Percentiles rank a stretch among this genome's conserved stretches.
These are phyloP conservation scores for Aspergillus taichungensis DNA, from an alignment of 495 filamentous ascomycete genomes.

Conservation along the genomic window DNA sequence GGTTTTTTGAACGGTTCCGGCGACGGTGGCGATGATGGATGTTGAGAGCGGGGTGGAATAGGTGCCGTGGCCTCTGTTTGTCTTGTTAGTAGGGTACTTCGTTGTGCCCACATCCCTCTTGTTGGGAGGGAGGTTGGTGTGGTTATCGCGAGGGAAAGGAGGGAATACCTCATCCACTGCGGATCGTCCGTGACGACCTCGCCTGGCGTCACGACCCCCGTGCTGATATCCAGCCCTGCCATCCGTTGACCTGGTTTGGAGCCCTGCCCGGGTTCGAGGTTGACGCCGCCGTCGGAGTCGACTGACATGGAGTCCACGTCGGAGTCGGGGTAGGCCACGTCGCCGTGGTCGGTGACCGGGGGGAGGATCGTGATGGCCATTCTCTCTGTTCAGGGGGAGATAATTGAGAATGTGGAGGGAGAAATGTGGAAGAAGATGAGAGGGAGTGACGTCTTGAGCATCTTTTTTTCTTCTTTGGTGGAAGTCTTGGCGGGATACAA, in stretches of 20 bases:
- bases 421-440: background rate
- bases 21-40: slow-evolving; percentile 75
- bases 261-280: slow-evolving; percentile 32
- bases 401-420: background rate
- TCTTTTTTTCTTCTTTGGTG: no score
- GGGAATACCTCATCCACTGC: slow-evolving; percentile 85
- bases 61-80: slow-evolving; percentile 69
- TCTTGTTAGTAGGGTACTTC: no score
- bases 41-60: slow-evolving; percentile 50
- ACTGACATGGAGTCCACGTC: slow-evolving; percentile 39
- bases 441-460: background rate
- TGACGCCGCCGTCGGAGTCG: slow-evolving; percentile 55
- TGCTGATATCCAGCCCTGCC: slow-evolving; percentile 19
- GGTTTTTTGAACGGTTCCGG: slow-evolving; percentile 77
- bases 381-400: background rate
- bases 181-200: slow-evolving; percentile 81
- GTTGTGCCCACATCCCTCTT: no score
- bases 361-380: slow-evolving; percentile 82
- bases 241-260: slow-evolving; percentile 33
- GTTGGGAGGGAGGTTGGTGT: no score
- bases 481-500: no score
- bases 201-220: slow-evolving; percentile 74
- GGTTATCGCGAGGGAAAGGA: background rate
- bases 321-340: slow-evolving; percentile 20
- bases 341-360: slow-evolving; percentile 41